Conservation (phyloP, 352 stramenopile genomes). For the Phytophthora tentaculata region DNA sequence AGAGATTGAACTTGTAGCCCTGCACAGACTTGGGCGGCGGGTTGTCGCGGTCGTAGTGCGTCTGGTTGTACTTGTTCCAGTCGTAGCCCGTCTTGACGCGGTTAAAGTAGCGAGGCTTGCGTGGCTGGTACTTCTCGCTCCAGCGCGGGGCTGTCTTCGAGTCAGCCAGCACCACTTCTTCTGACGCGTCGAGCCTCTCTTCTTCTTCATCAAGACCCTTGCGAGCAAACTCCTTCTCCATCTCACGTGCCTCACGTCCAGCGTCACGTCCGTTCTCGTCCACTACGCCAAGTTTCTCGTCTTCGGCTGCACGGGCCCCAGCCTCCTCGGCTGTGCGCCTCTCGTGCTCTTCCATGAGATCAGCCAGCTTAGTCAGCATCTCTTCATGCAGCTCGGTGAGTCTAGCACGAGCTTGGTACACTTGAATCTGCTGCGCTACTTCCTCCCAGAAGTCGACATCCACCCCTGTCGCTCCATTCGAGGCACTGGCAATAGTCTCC, state of each 20-base stretch:
- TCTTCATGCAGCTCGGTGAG: conserved; percentile 92
- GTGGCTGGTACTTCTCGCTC: conserved; percentile 97
- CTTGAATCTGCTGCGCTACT: conserved; percentile 92
- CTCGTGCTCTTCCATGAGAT: conserved; percentile 91
- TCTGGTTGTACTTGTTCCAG: conserved; percentile 99
- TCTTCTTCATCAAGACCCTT: conserved; percentile 76
- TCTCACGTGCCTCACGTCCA: conserved; percentile 67
- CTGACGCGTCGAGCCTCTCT: conserved; percentile 86
- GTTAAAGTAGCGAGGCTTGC: conserved; percentile 99
- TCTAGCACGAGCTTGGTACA: conserved; percentile 90
- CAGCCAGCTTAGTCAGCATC: conserved; percentile 94
- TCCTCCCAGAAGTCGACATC: conserved; percentile 96
- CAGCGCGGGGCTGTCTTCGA: conserved; percentile 80
- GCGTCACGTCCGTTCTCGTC: conserved; percentile 58
- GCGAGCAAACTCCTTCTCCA: conserved; percentile 63
- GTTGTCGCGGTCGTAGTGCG: conserved; percentile 99
- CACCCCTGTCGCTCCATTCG: conserved; percentile 59
- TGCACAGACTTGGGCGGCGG: conserved; percentile 99
- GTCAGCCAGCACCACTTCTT: conserved; percentile 88
- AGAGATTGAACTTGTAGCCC: conserved; percentile 99
- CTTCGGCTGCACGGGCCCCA: conserved; percentile 29
- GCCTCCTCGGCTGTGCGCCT: conserved; percentile 34
- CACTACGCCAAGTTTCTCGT: conserved; percentile 27
- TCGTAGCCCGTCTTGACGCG: conserved; percentile 99
- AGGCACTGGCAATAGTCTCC: conserved; percentile 67